A percentile compares a stretch with the other conserved stretches of the same genome.
phyloP scores from a whole-genome alignment of 2,329 filamentous ascomycete genomes.

The Stachybotrys elegans region DNA sequence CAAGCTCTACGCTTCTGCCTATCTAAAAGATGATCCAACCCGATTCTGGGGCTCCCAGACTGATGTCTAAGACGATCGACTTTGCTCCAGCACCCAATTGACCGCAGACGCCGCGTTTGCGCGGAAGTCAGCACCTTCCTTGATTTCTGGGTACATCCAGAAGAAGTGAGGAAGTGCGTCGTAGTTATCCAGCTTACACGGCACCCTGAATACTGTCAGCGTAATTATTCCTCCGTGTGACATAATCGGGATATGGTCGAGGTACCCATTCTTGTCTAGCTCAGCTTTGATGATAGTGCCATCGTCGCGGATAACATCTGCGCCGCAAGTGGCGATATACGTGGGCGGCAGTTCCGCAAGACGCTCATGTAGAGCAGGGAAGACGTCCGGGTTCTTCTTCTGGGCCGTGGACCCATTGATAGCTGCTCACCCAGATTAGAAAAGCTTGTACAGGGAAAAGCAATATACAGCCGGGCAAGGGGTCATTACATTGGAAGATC shows the following conservation, averaged over 20 bases:
- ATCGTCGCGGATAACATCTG: neutral
- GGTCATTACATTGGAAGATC: neutral
- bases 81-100: neutral
- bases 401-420: neutral
- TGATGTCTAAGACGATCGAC: neutral
- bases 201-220: neutral
- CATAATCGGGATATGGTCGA: neutral
- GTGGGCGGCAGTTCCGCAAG: neutral
- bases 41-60: no score
- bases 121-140: neutral
- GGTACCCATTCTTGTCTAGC: neutral
- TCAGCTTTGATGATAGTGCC: neutral
- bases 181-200: neutral
- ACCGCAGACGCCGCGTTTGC: neutral
- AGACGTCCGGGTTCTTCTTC: neutral
- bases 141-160: neutral
- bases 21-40: no score
- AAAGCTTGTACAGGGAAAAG: neutral
- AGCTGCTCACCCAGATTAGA: neutral
- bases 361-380: neutral
- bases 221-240: no score
- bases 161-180: neutral
- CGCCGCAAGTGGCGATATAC: neutral
- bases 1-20: no score
- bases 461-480: neutral